phyloP scores from a whole-genome alignment of 305 asterid species.

The Ilex paraguariensis region DNA sequence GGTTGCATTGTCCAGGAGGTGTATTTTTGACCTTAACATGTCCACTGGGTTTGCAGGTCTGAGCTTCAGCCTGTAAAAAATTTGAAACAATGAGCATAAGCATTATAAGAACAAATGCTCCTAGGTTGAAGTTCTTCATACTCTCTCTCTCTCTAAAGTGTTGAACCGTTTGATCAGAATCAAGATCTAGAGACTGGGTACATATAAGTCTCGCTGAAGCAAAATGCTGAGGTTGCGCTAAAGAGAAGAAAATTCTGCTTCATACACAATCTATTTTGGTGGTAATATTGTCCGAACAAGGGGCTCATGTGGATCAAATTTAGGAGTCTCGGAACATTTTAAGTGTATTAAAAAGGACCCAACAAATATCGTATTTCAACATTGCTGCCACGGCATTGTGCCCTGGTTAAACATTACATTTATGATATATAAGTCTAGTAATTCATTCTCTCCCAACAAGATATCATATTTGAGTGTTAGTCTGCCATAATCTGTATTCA shows the following conservation, averaged over 20 bases:
- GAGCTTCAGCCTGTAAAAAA: conserved; percentile 13
- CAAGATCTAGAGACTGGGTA: not conserved
- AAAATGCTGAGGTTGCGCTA: conserved; percentile 4
- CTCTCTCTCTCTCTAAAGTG: not conserved
- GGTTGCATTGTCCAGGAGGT: conserved; percentile 40
- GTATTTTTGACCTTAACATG: conserved; percentile 35
- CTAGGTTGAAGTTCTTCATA: conserved; percentile 9
- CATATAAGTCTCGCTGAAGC: not conserved
- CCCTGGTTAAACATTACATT: no score
- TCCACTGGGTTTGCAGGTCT: conserved; percentile 35
- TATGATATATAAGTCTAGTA: no score
- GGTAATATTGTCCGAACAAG: no score
- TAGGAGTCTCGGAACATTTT: no score
- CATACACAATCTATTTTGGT: no score
- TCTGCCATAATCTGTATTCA: no score
- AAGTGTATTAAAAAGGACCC: no score
- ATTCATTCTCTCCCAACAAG: no score
- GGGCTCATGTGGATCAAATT: no score
- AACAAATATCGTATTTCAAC: no score
- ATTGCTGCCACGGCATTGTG: no score
- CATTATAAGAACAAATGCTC: conserved; percentile 4
- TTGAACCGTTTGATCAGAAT: not conserved
- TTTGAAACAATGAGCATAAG: conserved; percentile 11
- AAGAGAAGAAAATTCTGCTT: not conserved
- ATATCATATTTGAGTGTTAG: no score